Conservation (phyloP, 805 yeast genomes). For the Nadsonia fulvescens region DNA sequence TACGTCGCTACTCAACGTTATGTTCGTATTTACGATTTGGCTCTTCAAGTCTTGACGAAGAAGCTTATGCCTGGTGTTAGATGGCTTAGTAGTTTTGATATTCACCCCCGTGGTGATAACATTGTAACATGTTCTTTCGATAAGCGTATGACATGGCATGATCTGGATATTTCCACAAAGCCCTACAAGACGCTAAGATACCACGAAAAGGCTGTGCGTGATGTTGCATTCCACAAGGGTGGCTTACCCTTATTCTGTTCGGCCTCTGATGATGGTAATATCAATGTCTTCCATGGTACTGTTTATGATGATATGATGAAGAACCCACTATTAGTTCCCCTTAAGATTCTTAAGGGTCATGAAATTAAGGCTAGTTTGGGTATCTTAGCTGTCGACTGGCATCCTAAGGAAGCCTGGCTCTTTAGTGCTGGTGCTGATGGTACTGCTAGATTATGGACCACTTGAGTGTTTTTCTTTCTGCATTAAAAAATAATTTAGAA, state of each 20-base stretch:
- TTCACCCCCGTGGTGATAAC: constrained; percentile 94
- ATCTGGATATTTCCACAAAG: constrained; percentile 68
- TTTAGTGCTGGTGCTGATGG: constrained; percentile 96
- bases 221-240: constrained; percentile 70
- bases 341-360: constrained; percentile 87
- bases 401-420: constrained; percentile 96
- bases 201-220: constrained; percentile 87
- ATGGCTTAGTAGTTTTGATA: constrained; percentile 80
- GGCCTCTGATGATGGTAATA: constrained; percentile 83
- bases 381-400: constrained; percentile 80
- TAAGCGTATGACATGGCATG: constrained; percentile 94
- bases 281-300: constrained; percentile 91
- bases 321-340: constrained; percentile 87
- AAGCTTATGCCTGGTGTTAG: constrained; percentile 89
- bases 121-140: constrained; percentile 84
- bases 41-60: constrained; percentile 68
- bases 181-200: constrained; percentile 93
- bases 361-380: constrained; percentile 65
- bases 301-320: constrained; percentile 92
- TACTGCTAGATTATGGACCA: constrained; percentile 90
- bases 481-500: too few relatives aligned
- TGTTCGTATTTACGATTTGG: constrained; percentile 74
- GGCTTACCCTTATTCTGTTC: constrained; percentile 81
- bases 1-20: constrained; percentile 90
- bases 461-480: constrained; percentile 30